Conservation (phyloP, 2,329 filamentous ascomycete species). For the Xylaria sp. region DNA sequence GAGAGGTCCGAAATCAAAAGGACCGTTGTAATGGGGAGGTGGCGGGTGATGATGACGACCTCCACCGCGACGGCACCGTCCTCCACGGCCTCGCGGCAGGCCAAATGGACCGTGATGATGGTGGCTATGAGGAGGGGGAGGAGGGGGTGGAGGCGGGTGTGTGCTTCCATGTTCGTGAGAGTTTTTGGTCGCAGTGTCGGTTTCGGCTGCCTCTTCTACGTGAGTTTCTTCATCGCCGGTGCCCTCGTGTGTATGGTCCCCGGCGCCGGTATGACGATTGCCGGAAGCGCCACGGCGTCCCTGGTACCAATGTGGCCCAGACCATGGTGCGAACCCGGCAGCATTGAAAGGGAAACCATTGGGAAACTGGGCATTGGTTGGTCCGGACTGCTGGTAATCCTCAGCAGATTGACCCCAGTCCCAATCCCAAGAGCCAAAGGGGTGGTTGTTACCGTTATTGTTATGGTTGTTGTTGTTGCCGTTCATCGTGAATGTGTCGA, state of each 20-base stretch:
- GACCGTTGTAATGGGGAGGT: slow-evolving; percentile 40
- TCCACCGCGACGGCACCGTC: slow-evolving; percentile 39
- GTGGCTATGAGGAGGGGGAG: slow-evolving; percentile 32
- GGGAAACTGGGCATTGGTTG: slow-evolving; percentile 42
- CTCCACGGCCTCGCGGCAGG: slow-evolving; percentile 34
- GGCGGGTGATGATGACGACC: slow-evolving; percentile 32
- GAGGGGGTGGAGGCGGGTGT: slow-evolving; percentile 36
- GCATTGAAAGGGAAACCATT: slow-evolving; percentile 51
- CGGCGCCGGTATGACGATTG: slow-evolving; percentile 43
- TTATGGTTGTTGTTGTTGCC: slow-evolving; percentile 32
- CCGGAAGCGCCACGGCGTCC: slow-evolving; percentile 38
- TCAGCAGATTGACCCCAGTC: slow-evolving; percentile 52
- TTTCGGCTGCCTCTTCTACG: slow-evolving; percentile 52
- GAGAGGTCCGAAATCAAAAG: slow-evolving; percentile 54
- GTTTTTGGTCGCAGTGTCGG: slow-evolving; percentile 46
- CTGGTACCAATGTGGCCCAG: slow-evolving; percentile 14
- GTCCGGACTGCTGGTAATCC: slow-evolving; percentile 45
- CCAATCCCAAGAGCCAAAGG: too few relatives aligned
- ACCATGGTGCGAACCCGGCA: slow-evolving; percentile 37
- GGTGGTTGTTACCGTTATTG: slow-evolving; percentile 33
- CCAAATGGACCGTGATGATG: slow-evolving; percentile 42
- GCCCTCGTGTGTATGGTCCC: slow-evolving; percentile 42
- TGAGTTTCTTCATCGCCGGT: slow-evolving; percentile 44
- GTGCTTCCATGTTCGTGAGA: slow-evolving; percentile 35
- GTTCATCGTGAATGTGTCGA: neutral